Evolutionary conservation across 1,284 basidiomycete genomes (phyloP).

Genomic region (Takashimella koratensis): DNA sequence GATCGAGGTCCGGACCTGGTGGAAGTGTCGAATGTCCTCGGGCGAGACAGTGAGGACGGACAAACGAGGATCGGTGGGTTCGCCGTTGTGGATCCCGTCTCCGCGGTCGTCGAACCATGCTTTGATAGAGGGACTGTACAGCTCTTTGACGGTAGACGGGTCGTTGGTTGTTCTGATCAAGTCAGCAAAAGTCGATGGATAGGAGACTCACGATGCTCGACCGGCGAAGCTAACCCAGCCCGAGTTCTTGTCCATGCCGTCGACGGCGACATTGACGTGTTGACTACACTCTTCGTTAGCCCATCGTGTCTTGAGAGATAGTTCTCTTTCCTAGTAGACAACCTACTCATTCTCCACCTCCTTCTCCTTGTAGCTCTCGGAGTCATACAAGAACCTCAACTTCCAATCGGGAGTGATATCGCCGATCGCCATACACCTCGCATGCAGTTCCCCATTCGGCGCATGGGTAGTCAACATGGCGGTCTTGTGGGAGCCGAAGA

Average conservation of each 20-base stretch:
- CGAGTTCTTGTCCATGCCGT: constrained; percentile 57
- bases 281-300: not conserved
- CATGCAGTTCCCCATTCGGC: constrained; percentile 70
- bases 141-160: constrained; percentile 61
- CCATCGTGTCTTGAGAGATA: too few relatives aligned
- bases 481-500: constrained; percentile 61
- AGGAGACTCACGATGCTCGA: constrained; percentile 52
- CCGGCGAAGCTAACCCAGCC: constrained; percentile 87
- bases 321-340: too few relatives aligned
- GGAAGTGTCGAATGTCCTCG: constrained; percentile 72
- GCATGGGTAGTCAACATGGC: constrained; percentile 78
- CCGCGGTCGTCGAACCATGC: constrained; percentile 85
- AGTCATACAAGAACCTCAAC: constrained; percentile 67
- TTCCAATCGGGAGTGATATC: constrained; percentile 37
- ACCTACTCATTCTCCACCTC: constrained; percentile 66
- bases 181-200: constrained; percentile 14
- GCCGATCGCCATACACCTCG: constrained; percentile 75
- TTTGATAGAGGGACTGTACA: constrained; percentile 62
- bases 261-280: constrained; percentile 76
- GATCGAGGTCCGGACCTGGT: constrained; percentile 54
- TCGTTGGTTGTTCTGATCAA: constrained; percentile 58
- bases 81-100: constrained; percentile 81
- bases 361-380: constrained; percentile 67
- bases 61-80: constrained; percentile 74
- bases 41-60: constrained; percentile 76